Evolutionary conservation across 179 eudicot species (phyloP).

Genomic region (Heliamphora pulchella): DNA sequence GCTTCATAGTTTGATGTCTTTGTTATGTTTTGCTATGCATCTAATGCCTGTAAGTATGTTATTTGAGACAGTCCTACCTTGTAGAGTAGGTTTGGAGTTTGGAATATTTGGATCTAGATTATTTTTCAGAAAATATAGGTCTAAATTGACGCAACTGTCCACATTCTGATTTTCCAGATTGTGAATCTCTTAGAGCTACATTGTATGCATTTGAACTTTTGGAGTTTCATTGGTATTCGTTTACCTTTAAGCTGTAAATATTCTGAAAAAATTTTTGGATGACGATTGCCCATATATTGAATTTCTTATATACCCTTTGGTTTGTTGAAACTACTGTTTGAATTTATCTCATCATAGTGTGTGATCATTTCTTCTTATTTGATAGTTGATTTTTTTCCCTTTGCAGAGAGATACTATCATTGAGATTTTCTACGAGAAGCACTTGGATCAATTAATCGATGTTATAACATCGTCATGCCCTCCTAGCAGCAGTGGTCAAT

Average conservation of each 20-base stretch:
- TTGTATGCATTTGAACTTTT: neutral
- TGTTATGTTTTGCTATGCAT: too few species aligned
- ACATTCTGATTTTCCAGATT: conserved; percentile 9
- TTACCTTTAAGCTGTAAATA: neutral
- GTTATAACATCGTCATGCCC: conserved; percentile 69
- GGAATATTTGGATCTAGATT: neutral
- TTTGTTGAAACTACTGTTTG: neutral
- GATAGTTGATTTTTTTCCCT: conserved; percentile 13
- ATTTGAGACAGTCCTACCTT: neutral
- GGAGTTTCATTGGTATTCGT: neutral
- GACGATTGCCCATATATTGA: neutral
- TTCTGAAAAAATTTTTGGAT: neutral
- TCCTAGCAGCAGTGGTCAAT: conserved; percentile 28
- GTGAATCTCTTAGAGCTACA: neutral
- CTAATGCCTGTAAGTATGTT: neutral
- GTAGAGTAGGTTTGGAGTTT: neutral
- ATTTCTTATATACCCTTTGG: neutral
- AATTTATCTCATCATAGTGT: neutral
- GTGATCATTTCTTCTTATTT: conserved; percentile 3
- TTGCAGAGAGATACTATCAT: conserved; percentile 80
- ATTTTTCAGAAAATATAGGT: neutral
- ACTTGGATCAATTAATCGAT: conserved; percentile 75
- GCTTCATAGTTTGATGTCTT: neutral
- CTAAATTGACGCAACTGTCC: neutral
- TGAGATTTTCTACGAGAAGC: conserved; percentile 87